Conservation (phyloP, 768 basidiomycete genomes). For the Psilocybe cyanescens region DNA sequence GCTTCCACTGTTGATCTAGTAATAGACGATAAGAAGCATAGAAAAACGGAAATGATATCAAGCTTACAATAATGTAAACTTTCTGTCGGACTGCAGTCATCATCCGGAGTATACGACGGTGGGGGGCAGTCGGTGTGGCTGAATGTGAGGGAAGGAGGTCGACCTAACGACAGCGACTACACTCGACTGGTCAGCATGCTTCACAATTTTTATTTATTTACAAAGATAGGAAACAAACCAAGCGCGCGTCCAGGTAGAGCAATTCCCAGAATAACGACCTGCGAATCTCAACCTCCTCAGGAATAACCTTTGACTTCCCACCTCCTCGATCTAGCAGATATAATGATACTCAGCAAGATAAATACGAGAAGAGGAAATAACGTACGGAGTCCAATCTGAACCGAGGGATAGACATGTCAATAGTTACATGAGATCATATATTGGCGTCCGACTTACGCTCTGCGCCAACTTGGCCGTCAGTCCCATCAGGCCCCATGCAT, state of each 20-base stretch:
- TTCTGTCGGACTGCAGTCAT: slow-evolving; percentile 37
- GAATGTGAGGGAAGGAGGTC: slow-evolving; percentile 68
- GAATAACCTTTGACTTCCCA: slow-evolving; percentile 66
- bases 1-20: slow-evolving; percentile 73
- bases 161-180: slow-evolving; percentile 65
- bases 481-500: slow-evolving; percentile 60
- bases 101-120: slow-evolving; percentile 48
- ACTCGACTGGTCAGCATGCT: not conserved
- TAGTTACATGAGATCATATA: slow-evolving; percentile 1
- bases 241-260: slow-evolving; percentile 64
- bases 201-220: not conserved
- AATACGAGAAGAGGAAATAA: slow-evolving; percentile 4
- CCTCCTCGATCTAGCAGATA: slow-evolving; percentile 59
- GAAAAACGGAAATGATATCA: not conserved
- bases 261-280: slow-evolving; percentile 74
- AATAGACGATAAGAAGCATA: slow-evolving; percentile 4
- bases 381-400: slow-evolving; percentile 64
- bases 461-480: slow-evolving; percentile 64
- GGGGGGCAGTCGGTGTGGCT: slow-evolving; percentile 62
- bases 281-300: slow-evolving; percentile 72
- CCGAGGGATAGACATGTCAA: slow-evolving; percentile 10
- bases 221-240: slow-evolving; percentile 36
- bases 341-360: slow-evolving; percentile 2
- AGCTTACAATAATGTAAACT: slow-evolving; percentile 47
- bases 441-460: slow-evolving; percentile 44